Conservation (phyloP, 768 basidiomycete genomes). For the Asterophora parasitica region DNA sequence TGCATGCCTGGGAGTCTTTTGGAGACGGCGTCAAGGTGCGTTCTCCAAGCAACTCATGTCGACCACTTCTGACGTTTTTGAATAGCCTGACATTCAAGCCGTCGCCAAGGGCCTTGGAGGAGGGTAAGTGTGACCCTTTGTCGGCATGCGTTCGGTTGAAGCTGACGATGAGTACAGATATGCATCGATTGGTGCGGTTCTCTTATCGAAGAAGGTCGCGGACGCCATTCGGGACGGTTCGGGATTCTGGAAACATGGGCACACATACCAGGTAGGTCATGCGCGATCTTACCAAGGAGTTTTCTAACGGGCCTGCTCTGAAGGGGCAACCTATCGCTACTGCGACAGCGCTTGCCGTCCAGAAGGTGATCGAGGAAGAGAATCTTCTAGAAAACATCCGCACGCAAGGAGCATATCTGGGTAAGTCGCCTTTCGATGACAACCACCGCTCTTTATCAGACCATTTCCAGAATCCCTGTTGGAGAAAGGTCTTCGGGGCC, state of each 20-base stretch:
- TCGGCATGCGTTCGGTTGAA: background rate
- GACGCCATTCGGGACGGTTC: constrained; percentile 63
- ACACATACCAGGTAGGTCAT: constrained; percentile 70
- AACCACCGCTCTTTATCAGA: background rate
- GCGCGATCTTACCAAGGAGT: background rate
- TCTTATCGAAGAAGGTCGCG: constrained; percentile 69
- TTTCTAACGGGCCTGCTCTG: background rate
- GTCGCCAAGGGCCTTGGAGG: constrained; percentile 89
- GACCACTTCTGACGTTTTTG: background rate
- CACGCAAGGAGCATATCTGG: constrained; percentile 55
- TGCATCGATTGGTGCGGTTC: constrained; percentile 75
- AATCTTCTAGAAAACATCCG: constrained; percentile 65
- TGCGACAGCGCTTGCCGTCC: constrained; percentile 78
- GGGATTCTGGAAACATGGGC: constrained; percentile 78
- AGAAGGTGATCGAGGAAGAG: constrained; percentile 64
- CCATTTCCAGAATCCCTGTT: constrained; percentile 41
- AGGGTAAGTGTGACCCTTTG: constrained; percentile 46
- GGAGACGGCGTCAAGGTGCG: constrained; percentile 63
- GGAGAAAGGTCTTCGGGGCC: constrained; percentile 45
- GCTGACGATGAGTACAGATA: constrained; percentile 45
- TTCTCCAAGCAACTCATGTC: background rate
- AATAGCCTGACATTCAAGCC: constrained; percentile 78
- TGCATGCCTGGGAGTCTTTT: constrained; percentile 83
- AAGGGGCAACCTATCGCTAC: constrained; percentile 76
- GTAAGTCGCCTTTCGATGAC: constrained; percentile 18